A percentile compares a stretch with the other conserved stretches of the same genome.
Evolutionary conservation across 345 rosid genomes (phyloP).

Genomic region (Theobroma cacao): DNA sequence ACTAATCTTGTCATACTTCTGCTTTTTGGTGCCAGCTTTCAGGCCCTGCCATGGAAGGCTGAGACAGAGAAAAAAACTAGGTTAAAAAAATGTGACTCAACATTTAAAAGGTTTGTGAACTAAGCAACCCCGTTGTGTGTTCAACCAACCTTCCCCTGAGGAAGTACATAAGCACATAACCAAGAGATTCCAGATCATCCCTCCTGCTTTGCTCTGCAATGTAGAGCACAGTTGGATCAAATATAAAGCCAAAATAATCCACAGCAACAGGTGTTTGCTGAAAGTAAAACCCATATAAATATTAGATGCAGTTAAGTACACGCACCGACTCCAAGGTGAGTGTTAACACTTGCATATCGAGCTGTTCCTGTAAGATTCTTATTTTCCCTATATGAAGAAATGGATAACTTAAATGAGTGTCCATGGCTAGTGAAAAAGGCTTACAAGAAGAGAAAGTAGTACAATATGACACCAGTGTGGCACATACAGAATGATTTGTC

Average conservation of each 20-base stretch:
- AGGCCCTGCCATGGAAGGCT: constrained; percentile 99
- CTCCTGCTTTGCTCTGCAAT: constrained; percentile 95
- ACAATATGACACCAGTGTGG: background rate
- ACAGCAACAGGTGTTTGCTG: background rate
- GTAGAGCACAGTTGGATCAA: constrained; percentile 9
- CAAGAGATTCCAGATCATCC: constrained; percentile 98
- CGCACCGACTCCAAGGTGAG: constrained; percentile 97
- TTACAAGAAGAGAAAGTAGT: background rate
- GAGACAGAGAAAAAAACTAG: constrained; percentile 21
- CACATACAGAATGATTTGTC: background rate
- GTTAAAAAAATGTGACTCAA: background rate
- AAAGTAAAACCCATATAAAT: background rate
- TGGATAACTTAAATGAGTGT: constrained; percentile 15
- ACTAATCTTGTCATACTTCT: constrained; percentile 94
- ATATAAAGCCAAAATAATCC: constrained; percentile 6
- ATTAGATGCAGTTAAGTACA: constrained; percentile 9
- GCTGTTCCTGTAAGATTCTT: constrained; percentile 99
- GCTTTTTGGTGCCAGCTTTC: constrained; percentile 95
- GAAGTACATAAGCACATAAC: constrained; percentile 97
- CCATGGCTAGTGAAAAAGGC: background rate
- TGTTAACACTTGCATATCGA: constrained; percentile 94
- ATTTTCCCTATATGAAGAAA: constrained; percentile 65
- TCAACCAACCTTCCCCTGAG: constrained; percentile 80
- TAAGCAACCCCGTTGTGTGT: constrained; percentile 8
- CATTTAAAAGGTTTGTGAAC: background rate